A percentile compares a stretch with the other conserved stretches of the same genome.
Evolutionary conservation across 805 yeast genomes (phyloP).

Genomic region (Yamadazyma sp.): DNA sequence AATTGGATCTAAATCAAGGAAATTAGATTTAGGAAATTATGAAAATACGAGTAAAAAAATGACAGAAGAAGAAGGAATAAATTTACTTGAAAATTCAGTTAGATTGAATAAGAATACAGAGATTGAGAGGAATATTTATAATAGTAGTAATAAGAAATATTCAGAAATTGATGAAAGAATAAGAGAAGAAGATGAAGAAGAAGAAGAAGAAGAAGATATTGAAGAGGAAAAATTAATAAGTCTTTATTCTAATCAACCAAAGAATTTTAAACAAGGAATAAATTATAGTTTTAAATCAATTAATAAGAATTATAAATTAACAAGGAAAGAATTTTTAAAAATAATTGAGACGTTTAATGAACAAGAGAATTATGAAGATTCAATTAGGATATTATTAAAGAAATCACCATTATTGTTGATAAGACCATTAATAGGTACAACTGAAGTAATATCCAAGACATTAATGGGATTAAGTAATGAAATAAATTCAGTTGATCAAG

Average conservation of each 20-base stretch:
- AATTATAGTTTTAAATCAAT: conserved; percentile 70
- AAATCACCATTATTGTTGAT: conserved; percentile 79
- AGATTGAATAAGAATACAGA: conserved; percentile 8
- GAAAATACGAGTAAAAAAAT: neutral
- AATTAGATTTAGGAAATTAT: conserved; percentile 6
- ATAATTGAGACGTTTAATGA: conserved; percentile 62
- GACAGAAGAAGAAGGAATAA: conserved; percentile 11
- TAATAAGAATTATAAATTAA: conserved; percentile 63
- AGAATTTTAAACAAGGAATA: conserved; percentile 65
- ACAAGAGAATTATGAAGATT: conserved; percentile 64
- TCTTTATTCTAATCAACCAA: conserved; percentile 83
- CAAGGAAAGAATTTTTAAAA: conserved; percentile 57
- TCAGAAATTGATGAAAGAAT: conserved; percentile 27
- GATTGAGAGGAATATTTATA: conserved; percentile 9
- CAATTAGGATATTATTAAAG: conserved; percentile 63
- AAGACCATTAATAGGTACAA: conserved; percentile 87
- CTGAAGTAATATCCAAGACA: conserved; percentile 83
- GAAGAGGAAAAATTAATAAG: conserved; percentile 49
- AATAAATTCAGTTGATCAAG: conserved; percentile 62
- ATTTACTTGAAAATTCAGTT: conserved; percentile 11
- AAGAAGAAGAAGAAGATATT: conserved; percentile 17
- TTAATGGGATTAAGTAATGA: conserved; percentile 81
- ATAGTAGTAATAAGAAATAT: conserved; percentile 10
- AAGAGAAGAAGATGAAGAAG: conserved; percentile 16
- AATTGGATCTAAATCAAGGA: conserved; percentile 53